phyloP scores from a whole-genome alignment of 495 filamentous ascomycete species.

The Penicillium coffeae region DNA sequence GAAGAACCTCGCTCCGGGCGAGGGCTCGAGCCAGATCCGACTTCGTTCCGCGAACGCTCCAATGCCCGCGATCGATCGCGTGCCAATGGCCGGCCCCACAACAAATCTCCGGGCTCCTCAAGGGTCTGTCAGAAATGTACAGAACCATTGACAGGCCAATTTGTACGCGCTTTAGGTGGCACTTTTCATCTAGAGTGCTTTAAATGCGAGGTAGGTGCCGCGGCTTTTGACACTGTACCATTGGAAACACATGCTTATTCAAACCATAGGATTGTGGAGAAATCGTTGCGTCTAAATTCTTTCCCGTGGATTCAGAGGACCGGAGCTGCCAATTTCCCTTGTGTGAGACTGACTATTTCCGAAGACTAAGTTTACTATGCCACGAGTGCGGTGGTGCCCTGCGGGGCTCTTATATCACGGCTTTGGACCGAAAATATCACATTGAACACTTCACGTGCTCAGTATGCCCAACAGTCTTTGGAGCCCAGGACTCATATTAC shows the following conservation, averaged over 20 bases:
- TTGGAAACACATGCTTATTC: background rate
- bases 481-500: conserved; percentile 97
- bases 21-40: conserved; percentile 34
- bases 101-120: conserved; percentile 39
- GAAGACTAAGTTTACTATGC: conserved; percentile 85
- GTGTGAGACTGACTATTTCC: conserved; percentile 97
- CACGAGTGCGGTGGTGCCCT: conserved; percentile 88
- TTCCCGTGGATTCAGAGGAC: conserved; percentile 87
- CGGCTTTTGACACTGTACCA: background rate
- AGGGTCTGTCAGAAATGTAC: conserved; percentile 85
- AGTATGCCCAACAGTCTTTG: conserved; percentile 94
- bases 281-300: conserved; percentile 97
- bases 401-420: conserved; percentile 97
- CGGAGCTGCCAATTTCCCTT: conserved; percentile 86
- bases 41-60: conserved; percentile 35
- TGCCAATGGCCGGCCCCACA: conserved; percentile 38
- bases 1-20: conserved; percentile 30
- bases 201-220: conserved; percentile 78
- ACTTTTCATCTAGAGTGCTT: conserved; percentile 99
- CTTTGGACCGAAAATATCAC: conserved; percentile 95
- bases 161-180: conserved; percentile 85
- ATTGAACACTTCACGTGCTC: conserved; percentile 99
- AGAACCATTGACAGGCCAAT: conserved; percentile 84
- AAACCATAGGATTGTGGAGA: conserved; percentile 82
- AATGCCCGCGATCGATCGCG: conserved; percentile 42